Base-by-base conservation (phyloP, 2,329 filamentous ascomycete species). In the Scytalidium lignicola region DNA sequence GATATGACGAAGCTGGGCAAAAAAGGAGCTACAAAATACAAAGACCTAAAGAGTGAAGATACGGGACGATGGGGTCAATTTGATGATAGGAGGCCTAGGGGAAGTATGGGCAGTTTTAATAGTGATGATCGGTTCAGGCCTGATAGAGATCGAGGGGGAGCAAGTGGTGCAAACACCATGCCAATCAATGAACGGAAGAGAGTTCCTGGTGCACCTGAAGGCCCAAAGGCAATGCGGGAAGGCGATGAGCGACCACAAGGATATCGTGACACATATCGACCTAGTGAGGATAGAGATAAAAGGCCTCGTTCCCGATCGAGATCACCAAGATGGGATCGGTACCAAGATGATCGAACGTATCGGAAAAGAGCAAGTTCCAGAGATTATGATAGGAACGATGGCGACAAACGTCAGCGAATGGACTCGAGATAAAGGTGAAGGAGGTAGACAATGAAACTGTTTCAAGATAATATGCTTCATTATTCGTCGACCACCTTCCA, bases 1-100 rank as follows among this genome's bases (percentile, higher is more conserved):
- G 93, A 97, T 68, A 90, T 93, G 86, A 92, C 91, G 13, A 92
- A 91, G 71, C 70, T 99, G 21, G 93, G 93, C 19, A 89, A 87
- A 71, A 96, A 96, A 73, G 92, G 93, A 18, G 83, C 88, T 22
- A 91, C 90, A 6, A 88, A 87, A 67, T 97, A 97, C 70, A 87
- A 80, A 60, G 93, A 99, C 67, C 77, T 99, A 62, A 85, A 84
- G 65, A 81, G 75, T 13, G 92, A 99, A 70, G 93, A 99, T 68
- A 99, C 93, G 0, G 93, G 93, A 0, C 75, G 79, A 23, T 96
- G 91, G 86, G 92, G 86, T 3, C 76, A 83, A 43, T 76, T 79
- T 55, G 78, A 78, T 21, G 79, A 82, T 54, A 73, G 67, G 48
- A 62, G 69, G 44, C 65, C 61, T 20, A 55, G 63, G 51, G 67